Evolutionary conservation across 2,329 filamentous ascomycete genomes (phyloP).

Genomic region (Cercospora sojina): DNA sequence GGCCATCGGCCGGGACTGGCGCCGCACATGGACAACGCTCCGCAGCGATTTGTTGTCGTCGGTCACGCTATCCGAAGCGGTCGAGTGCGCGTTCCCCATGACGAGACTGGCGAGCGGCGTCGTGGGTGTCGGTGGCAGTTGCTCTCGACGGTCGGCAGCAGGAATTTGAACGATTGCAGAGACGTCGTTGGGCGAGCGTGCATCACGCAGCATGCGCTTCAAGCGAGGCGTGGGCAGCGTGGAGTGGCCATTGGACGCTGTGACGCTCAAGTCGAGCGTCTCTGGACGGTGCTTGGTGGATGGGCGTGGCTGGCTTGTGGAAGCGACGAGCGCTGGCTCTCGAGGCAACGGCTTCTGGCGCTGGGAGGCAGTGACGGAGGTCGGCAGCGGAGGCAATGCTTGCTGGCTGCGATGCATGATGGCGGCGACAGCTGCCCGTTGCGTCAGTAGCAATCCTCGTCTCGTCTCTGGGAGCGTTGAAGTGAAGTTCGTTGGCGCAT

Average conservation of each 20-base stretch:
- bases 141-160: constrained; percentile 24
- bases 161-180: constrained; percentile 27
- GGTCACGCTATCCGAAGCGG: constrained; percentile 19
- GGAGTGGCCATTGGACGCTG: constrained; percentile 30
- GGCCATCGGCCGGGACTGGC: constrained; percentile 26
- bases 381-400: not conserved
- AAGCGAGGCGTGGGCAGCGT: constrained; percentile 26
- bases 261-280: constrained; percentile 26
- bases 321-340: not conserved
- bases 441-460: not conserved
- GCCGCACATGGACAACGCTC: constrained; percentile 28
- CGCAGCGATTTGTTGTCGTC: constrained; percentile 29
- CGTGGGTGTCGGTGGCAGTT: constrained; percentile 25
- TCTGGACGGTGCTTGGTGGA: constrained; percentile 25
- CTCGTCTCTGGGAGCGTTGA: not conserved
- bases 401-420: not conserved
- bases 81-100: constrained; percentile 37
- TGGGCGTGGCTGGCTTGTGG: constrained; percentile 7
- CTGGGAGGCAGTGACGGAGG: not conserved
- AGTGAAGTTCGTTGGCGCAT: not conserved
- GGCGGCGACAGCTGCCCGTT: not conserved
- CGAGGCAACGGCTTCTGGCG: constrained; percentile 8
- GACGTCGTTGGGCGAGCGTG: constrained; percentile 17
- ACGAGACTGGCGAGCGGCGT: constrained; percentile 17
- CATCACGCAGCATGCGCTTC: constrained; percentile 29